Evolutionary conservation across 1,284 basidiomycete species (phyloP).

Genomic region (Ceratobasidium sp.): DNA sequence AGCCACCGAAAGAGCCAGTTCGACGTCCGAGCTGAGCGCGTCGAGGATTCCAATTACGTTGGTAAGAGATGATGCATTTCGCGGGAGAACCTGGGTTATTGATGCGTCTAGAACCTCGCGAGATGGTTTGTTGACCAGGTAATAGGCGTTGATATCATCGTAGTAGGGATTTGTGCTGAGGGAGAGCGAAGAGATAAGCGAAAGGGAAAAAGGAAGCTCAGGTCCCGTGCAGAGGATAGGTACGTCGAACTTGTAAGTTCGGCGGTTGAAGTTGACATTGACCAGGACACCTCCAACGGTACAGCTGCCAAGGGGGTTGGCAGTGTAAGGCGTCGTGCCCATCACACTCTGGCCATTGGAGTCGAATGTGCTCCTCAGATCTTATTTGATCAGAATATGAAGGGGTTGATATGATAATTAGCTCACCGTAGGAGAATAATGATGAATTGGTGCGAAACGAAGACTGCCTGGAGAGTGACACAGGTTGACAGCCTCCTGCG

Average conservation of each 20-base stretch:
- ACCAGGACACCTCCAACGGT: not conserved
- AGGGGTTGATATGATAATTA: not conserved
- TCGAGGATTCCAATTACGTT: constrained; percentile 11
- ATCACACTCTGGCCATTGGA: not conserved
- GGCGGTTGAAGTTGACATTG: not conserved
- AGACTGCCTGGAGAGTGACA: not conserved
- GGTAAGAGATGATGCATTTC: not conserved
- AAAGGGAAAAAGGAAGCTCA: constrained; percentile 18
- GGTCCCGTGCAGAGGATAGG: constrained; percentile 10
- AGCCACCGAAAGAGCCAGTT: not conserved
- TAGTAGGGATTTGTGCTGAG: not conserved
- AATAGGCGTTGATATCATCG: constrained; percentile 2
- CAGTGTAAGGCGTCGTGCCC: constrained; percentile 2
- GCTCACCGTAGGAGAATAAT: constrained; percentile 16
- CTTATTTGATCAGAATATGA: not conserved
- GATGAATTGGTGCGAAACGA: constrained; percentile 3
- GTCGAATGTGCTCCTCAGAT: not conserved
- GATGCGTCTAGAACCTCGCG: not conserved
- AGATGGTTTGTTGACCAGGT: not conserved
- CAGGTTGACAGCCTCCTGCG: constrained; percentile 2
- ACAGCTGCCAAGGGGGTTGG: constrained; percentile 22
- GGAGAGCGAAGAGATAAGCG: not conserved
- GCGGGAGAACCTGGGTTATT: not conserved
- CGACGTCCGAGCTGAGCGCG: not conserved
- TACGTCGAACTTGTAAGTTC: constrained; percentile 5